These are phyloP conservation scores for Olyra latifolia DNA, from an alignment of 176 grass and related monocot genomes.

Conservation along the genomic window DNA sequence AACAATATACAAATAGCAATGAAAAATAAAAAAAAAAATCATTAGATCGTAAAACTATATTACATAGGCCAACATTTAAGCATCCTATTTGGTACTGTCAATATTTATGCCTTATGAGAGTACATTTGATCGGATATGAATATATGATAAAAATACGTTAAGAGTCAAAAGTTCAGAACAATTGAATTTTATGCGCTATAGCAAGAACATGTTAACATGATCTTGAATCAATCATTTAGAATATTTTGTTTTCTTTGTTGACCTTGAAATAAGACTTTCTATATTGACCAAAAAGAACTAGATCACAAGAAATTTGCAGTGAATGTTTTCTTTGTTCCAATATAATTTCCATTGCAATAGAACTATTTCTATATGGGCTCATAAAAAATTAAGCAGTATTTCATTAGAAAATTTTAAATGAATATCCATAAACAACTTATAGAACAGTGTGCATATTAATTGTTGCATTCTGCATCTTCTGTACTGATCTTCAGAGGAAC, in stretches of 20 bases:
- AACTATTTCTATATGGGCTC: not conserved
- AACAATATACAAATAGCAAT: slow-evolving; percentile 16
- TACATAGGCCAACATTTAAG: not conserved
- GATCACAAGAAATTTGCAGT: not conserved
- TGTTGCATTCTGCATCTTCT: not conserved
- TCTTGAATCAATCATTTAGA: slow-evolving; percentile 6
- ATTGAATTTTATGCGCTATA: not conserved
- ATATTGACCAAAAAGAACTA: not conserved
- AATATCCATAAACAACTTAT: not conserved
- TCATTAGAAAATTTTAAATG: not conserved
- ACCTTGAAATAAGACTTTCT: not conserved
- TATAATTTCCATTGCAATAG: not conserved
- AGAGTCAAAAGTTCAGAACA: not conserved
- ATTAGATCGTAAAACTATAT: not conserved
- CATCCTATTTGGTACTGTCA: slow-evolving; percentile 1
- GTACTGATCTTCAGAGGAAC: not conserved
- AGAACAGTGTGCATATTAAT: not conserved
- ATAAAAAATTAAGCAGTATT: not conserved
- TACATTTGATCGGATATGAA: slow-evolving; percentile 18
- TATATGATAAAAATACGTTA: not conserved
- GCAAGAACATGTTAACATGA: not conserved
- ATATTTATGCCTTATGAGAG: not conserved
- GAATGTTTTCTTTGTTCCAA: slow-evolving; percentile 18
- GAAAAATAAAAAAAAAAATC: slow-evolving; percentile 9
- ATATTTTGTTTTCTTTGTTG: not conserved